A percentile compares a stretch with the other conserved stretches of the same genome.
These are phyloP conservation scores for Oehlia diaphana DNA, from an alignment of 192 early-diverging fungal genomes.

Conservation along the genomic window DNA sequence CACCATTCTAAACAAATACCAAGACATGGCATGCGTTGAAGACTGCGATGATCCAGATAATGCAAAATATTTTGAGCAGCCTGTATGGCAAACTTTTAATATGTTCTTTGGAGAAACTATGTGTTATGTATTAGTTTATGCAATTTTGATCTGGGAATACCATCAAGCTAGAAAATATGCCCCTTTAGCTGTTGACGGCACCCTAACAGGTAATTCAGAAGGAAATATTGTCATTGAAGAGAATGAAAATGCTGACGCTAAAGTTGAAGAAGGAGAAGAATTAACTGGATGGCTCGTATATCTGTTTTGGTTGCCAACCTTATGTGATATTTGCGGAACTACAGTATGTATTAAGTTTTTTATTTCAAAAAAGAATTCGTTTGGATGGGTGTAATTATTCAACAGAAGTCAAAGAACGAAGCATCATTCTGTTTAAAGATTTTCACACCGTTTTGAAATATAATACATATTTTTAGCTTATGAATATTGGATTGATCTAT, in stretches of 20 bases:
- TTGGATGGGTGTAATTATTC: not conserved
- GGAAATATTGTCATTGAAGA: not conserved
- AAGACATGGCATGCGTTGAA: constrained; percentile 89
- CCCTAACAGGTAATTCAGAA: constrained; percentile 28
- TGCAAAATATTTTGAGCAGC: constrained; percentile 88
- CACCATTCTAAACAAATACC: constrained; percentile 38
- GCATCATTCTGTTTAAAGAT: not conserved
- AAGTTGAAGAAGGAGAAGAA: constrained; percentile 30
- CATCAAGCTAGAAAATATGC: constrained; percentile 34
- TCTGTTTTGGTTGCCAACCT: constrained; percentile 75
- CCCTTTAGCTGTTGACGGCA: constrained; percentile 25
- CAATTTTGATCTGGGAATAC: constrained; percentile 39
- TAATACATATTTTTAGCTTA: constrained; percentile 54
- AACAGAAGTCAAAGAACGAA: too few relatives aligned
- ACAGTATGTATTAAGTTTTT: constrained; percentile 50
- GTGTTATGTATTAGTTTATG: constrained; percentile 70
- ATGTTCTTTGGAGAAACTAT: constrained; percentile 95
- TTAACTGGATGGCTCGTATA: constrained; percentile 59
- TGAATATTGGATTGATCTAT: constrained; percentile 97
- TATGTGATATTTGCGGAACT: constrained; percentile 79
- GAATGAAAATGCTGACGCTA: constrained; percentile 13
- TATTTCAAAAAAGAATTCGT: not conserved
- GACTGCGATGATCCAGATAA: constrained; percentile 80
- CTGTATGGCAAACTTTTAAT: constrained; percentile 95
- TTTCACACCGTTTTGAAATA: not conserved